A percentile compares a stretch with the other conserved stretches of the same genome.
Evolutionary conservation across 805 yeast species (phyloP).

Genomic region (Metschnikowia continentalis): DNA sequence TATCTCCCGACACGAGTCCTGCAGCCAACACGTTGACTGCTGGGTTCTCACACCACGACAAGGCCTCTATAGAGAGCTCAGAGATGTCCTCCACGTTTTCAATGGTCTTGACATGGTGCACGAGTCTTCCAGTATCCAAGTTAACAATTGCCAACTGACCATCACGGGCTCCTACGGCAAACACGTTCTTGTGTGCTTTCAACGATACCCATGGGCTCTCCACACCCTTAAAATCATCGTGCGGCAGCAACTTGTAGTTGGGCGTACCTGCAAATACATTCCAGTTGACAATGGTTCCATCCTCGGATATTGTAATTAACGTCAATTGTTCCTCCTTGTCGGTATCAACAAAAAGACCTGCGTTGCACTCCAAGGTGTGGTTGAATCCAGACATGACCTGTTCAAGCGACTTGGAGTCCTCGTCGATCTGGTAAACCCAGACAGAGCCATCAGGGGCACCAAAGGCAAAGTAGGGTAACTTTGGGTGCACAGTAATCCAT

Average conservation of each 20-base stretch:
- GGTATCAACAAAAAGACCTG: constrained; percentile 69
- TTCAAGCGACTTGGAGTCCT: constrained; percentile 44
- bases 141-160: constrained; percentile 82
- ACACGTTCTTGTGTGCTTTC: constrained; percentile 46
- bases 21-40: constrained; percentile 64
- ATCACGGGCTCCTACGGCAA: constrained; percentile 84
- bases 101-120: constrained; percentile 62
- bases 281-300: constrained; percentile 85
- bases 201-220: constrained; percentile 87
- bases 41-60: constrained; percentile 66
- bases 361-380: constrained; percentile 77
- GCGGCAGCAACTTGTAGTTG: constrained; percentile 59
- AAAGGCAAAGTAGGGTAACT: constrained; percentile 77
- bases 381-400: constrained; percentile 75
- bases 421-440: constrained; percentile 80
- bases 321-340: constrained; percentile 48
- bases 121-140: constrained; percentile 64
- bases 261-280: constrained; percentile 75
- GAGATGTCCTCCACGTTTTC: constrained; percentile 47
- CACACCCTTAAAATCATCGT: constrained; percentile 64
- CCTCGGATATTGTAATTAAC: constrained; percentile 76
- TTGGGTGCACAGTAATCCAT: constrained; percentile 81
- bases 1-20: constrained; percentile 85
- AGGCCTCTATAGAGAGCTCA: constrained; percentile 50
- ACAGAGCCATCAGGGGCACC: constrained; percentile 92